Evolutionary conservation across 306 rosid genomes (phyloP).

Genomic region (Fragaria nilgerrensis): DNA sequence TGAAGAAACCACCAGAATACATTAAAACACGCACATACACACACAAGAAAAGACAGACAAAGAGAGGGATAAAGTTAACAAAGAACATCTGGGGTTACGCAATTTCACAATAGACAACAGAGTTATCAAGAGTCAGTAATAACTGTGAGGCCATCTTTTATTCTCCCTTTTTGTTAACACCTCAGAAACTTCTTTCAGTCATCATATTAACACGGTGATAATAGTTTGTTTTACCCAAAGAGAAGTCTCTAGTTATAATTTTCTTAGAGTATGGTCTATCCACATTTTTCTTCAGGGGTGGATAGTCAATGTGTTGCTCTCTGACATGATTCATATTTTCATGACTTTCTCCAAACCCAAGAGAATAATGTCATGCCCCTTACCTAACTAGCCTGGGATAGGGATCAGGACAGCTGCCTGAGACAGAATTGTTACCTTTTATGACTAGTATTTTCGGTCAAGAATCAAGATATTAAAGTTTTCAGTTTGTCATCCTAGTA

Average conservation of each 20-base stretch:
- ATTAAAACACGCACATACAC: slow-evolving; percentile 7
- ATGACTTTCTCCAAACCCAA: neutral
- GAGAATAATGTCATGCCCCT: neutral
- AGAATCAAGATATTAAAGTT: neutral
- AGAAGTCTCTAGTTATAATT: neutral
- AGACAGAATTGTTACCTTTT: neutral
- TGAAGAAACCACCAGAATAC: slow-evolving; percentile 4
- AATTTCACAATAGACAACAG: neutral
- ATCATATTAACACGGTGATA: neutral
- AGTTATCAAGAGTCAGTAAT: neutral
- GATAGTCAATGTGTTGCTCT: neutral
- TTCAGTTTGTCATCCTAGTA: neutral
- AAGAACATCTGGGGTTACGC: neutral
- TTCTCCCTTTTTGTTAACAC: neutral
- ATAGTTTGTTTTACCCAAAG: neutral
- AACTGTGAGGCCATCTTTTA: neutral
- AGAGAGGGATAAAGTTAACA: slow-evolving; percentile 3
- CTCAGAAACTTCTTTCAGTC: neutral
- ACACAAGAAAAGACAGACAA: slow-evolving; percentile 10
- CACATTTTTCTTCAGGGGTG: neutral
- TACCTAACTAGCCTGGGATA: neutral
- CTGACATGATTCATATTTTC: neutral
- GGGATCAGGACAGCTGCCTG: neutral
- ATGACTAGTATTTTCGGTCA: neutral
- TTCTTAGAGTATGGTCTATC: neutral